Base-by-base conservation (phyloP, 164 flowering plant genomes). In the Magnolia sinica region DNA sequence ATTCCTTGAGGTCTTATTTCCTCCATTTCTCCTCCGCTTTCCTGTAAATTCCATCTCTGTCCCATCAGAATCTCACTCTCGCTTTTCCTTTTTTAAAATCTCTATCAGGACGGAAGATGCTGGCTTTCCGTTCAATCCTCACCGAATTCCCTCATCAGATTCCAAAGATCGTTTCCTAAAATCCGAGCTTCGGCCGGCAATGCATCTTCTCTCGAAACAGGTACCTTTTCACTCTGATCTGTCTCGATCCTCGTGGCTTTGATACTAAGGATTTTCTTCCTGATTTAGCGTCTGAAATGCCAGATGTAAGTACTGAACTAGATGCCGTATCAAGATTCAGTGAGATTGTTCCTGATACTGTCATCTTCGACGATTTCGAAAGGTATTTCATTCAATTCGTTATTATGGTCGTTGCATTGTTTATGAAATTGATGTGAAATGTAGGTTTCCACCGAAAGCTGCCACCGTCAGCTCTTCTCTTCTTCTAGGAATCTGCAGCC, bases 341-440 rank as follows among this genome's bases (percentile, higher is more conserved):
- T 69, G 92, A 94, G 88, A 91, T 96, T 73, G 98, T 94, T 51
- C 99, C 99, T 0, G 99, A 94, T 76, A 96, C 98, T 52, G 98
- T 94, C 78, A 79, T 96, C 72, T 96, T 96, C 75, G 97, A 94
- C 79, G 99, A 96, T 81, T 94, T 96, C 80, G 90, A 96, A 79
- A 88, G 84, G 99, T 93, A 71, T 52, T 29, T n/a, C 2, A 9
- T 79, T 55, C 61, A 55, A 55, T 55, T 55, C 61, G 4, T 55
- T 11, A 55, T 55, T 1, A 55, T 55, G 4, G 13, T 22, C 27
- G 22, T 68, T 5, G 37, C 22, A 8, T 45, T 4, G 71, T 13
- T 11, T 45, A 16, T 55, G 61, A 68, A 68, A 55, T 11, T 55
- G 13, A 55, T 11, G 49, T 71, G 11, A 37, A 29, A 7, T 64